These are phyloP conservation scores for Fusarium sp. DNA, from an alignment of 2,329 filamentous ascomycete genomes.

Conservation along the genomic window DNA sequence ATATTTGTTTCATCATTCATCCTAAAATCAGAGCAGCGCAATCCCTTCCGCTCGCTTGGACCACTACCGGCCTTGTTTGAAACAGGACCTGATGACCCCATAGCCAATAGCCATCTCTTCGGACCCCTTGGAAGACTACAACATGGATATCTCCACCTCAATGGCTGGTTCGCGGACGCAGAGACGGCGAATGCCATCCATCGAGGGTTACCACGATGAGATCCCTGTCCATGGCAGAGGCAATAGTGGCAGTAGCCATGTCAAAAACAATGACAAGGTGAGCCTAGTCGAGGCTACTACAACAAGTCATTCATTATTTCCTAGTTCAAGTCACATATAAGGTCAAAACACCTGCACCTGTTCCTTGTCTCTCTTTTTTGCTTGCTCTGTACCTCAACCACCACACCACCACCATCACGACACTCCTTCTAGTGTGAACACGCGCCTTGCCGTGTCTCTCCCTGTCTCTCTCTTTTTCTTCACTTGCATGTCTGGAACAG, in stretches of 20 bases:
- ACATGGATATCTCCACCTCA: constrained; percentile 39
- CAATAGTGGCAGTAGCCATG: neutral
- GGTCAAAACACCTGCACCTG: constrained; percentile 18
- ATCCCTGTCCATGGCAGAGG: constrained; percentile 36
- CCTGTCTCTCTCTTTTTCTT: constrained; percentile 19
- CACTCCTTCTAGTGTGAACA: constrained; percentile 46
- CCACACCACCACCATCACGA: constrained; percentile 30
- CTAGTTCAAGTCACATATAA: constrained; percentile 20
- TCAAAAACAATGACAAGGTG: constrained; percentile 27
- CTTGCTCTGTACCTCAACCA: constrained; percentile 13
- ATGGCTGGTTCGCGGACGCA: constrained; percentile 33
- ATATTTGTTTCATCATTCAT: constrained; percentile 22
- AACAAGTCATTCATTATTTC: constrained; percentile 4
- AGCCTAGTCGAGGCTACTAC: neutral
- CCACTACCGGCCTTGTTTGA: constrained; percentile 34
- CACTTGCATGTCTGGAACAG: constrained; percentile 34
- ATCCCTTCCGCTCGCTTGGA: constrained; percentile 11
- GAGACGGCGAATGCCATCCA: constrained; percentile 31
- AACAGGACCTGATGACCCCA: constrained; percentile 29
- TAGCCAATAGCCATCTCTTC: constrained; percentile 39
- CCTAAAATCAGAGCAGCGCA: neutral
- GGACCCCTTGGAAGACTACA: constrained; percentile 21
- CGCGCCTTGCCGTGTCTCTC: constrained; percentile 44
- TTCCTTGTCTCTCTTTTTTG: constrained; percentile 20
- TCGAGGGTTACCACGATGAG: constrained; percentile 29